phyloP scores from a whole-genome alignment of 225 moss, liverwort and hornwort genomes.

The Anthoceros angustus region DNA sequence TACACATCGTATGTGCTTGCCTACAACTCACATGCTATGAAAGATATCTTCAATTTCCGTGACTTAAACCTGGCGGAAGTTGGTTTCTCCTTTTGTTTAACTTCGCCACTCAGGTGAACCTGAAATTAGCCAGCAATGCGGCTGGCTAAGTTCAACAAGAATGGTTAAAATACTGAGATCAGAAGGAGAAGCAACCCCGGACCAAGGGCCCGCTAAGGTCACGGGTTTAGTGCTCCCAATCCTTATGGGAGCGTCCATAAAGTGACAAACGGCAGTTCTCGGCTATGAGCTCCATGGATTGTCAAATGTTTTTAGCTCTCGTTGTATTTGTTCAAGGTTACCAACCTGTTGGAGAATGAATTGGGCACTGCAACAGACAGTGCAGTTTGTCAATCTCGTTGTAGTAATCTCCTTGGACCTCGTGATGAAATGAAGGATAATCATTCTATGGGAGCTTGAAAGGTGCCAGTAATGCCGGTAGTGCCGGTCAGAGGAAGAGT shows the following conservation, averaged over 20 bases:
- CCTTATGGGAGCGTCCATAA: conserved; percentile 68
- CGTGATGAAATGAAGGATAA: background rate
- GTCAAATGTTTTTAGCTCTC: background rate
- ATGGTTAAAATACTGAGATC: conserved; percentile 18
- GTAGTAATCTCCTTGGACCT: background rate
- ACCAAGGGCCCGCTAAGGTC: conserved; percentile 47
- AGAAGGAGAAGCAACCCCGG: conserved; percentile 18
- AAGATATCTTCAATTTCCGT: conserved; percentile 95
- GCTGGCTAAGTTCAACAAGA: conserved; percentile 90
- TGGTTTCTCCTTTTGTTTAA: conserved; percentile 73
- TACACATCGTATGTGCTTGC: conserved; percentile 89
- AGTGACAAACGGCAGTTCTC: conserved; percentile 57
- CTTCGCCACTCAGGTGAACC: conserved; percentile 74
- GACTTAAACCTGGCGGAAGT: conserved; percentile 77
- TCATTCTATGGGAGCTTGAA: too few species aligned
- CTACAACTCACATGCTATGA: conserved; percentile 97
- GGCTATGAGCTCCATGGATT: conserved; percentile 22
- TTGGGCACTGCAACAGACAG: too few species aligned
- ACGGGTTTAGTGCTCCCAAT: conserved; percentile 68
- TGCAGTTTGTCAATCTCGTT: too few species aligned
- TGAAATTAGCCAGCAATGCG: conserved; percentile 88
- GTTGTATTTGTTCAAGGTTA: background rate
- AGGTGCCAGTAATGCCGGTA: too few species aligned
- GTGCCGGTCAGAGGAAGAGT: too few species aligned
- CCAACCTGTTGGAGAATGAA: too few species aligned